These are phyloP conservation scores for Phaffia rhodozyma DNA, from an alignment of 1,284 basidiomycete species.

Conservation along the genomic window DNA sequence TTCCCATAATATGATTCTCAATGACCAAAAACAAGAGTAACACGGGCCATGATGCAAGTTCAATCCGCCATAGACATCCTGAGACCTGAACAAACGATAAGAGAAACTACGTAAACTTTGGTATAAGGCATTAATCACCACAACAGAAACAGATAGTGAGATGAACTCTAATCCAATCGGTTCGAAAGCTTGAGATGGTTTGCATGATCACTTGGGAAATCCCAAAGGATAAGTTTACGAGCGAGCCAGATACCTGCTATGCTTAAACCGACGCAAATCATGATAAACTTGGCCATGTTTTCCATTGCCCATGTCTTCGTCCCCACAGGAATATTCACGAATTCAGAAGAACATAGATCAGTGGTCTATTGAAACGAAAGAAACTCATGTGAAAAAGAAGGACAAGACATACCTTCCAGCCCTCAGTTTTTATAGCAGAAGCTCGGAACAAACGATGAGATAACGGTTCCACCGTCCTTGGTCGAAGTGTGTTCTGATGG, in stretches of 20 bases:
- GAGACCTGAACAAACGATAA: neutral
- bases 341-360: neutral
- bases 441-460: conserved; percentile 25
- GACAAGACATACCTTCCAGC: conserved; percentile 9
- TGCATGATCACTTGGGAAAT: neutral
- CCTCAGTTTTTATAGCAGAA: conserved; percentile 10
- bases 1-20: neutral
- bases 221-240: neutral
- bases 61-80: neutral
- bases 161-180: neutral
- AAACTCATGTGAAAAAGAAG: no score
- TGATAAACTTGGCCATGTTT: neutral
- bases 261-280: neutral
- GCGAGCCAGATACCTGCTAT: neutral
- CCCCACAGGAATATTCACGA: neutral
- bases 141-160: no score
- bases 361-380: neutral
- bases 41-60: neutral
- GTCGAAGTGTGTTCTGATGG: conserved; percentile 43
- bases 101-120: no score
- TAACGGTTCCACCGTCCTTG: conserved; percentile 38
- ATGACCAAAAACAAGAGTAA: neutral
- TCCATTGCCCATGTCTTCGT: neutral
- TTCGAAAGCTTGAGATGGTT: neutral
- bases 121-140: no score